A percentile compares a stretch with the other conserved stretches of the same genome.
phyloP scores from a whole-genome alignment of 257 asterid species.

The Solanum ossicruentum region DNA sequence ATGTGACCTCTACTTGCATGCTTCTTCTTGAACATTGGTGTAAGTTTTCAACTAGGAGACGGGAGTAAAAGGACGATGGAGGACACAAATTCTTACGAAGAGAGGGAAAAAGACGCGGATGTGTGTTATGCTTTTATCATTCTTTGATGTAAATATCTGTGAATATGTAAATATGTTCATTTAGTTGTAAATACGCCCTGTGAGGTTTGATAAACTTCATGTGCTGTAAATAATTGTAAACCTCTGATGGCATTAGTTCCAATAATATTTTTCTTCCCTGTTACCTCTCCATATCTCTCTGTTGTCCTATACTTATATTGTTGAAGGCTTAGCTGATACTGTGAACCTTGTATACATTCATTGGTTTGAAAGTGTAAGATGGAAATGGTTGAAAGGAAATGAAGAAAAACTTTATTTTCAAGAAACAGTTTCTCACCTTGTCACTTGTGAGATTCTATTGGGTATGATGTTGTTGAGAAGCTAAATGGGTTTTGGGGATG shows the following conservation, averaged over 20 bases:
- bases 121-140: conserved; percentile 1
- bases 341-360: neutral
- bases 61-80: neutral
- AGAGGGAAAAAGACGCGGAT: neutral
- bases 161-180: neutral
- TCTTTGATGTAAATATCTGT: conserved; percentile 16
- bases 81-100: neutral
- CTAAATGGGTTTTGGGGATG: no score
- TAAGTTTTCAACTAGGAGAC: neutral
- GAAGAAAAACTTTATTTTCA: neutral
- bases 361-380: neutral
- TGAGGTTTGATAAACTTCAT: neutral
- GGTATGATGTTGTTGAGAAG: no score
- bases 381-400: neutral
- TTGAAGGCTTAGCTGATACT: neutral
- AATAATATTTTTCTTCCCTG: neutral
- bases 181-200: conserved; percentile 5
- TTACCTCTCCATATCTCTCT: neutral
- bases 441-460: no score
- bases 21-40: neutral
- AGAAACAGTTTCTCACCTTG: no score
- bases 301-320: neutral
- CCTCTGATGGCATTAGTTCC: neutral
- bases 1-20: neutral
- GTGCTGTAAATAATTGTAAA: conserved; percentile 3